Conservation (phyloP, 2,329 filamentous ascomycete species). For the Phialophora tarda region DNA sequence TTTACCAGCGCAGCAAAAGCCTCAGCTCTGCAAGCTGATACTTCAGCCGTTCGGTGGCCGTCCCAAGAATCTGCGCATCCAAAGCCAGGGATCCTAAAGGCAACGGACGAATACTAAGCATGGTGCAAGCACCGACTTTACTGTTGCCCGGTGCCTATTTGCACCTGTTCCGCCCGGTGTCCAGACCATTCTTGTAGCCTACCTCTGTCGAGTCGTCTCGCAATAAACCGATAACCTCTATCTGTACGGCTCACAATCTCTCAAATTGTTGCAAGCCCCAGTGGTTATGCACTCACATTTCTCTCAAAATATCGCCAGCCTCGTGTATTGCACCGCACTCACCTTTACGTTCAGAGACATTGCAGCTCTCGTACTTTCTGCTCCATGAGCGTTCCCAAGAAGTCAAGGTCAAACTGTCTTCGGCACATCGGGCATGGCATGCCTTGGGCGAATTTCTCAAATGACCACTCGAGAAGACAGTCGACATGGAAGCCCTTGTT, state of each 20-base stretch:
- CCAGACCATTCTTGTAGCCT: not conserved
- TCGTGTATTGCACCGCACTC: not conserved
- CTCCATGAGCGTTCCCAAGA: not conserved
- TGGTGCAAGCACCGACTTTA: not conserved
- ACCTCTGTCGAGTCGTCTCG: too few species aligned
- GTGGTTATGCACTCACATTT: not conserved
- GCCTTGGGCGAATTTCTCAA: not conserved
- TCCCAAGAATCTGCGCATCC: not conserved
- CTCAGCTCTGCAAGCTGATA: not conserved
- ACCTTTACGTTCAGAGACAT: not conserved
- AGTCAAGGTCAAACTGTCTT: not conserved
- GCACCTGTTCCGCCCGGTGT: not conserved
- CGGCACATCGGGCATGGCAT: not conserved
- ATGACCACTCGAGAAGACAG: not conserved
- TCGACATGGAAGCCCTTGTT: conserved; percentile 1
- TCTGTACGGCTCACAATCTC: too few species aligned
- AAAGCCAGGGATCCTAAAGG: too few species aligned
- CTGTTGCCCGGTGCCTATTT: not conserved
- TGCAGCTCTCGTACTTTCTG: conserved; percentile 2
- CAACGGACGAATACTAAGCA: too few species aligned
- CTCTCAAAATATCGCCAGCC: not conserved
- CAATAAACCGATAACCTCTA: too few species aligned
- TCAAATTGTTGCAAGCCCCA: too few species aligned
- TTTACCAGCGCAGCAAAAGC: not conserved
- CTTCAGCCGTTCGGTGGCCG: too few species aligned